Evolutionary conservation across 1,284 basidiomycete species (phyloP).

Genomic region (Melampsora larici-populina): DNA sequence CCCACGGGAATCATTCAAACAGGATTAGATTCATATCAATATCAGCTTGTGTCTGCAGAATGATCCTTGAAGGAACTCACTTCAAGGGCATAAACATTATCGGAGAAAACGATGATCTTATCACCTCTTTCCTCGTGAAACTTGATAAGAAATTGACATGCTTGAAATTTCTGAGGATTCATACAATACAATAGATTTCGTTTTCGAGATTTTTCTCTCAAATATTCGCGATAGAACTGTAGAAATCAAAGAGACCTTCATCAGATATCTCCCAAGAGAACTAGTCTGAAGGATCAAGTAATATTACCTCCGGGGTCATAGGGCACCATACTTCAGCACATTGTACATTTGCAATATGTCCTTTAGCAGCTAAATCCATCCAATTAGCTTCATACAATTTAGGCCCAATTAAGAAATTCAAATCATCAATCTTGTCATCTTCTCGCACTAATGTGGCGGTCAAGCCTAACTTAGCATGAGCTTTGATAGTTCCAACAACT

Average conservation of each 20-base stretch:
- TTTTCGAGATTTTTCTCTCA: slow-evolving; percentile 85
- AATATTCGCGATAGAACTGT: slow-evolving; percentile 90
- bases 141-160: slow-evolving; percentile 96
- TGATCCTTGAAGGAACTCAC: slow-evolving; percentile 57
- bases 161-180: slow-evolving; percentile 99
- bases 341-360: slow-evolving; percentile 99
- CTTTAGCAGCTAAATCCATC: slow-evolving; percentile 99
- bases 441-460: slow-evolving; percentile 97
- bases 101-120: slow-evolving; percentile 99
- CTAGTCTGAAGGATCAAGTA: not conserved
- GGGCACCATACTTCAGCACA: slow-evolving; percentile 99
- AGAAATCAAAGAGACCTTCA: not conserved
- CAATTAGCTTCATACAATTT: slow-evolving; percentile 99
- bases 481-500: slow-evolving; percentile 93
- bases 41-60: not conserved
- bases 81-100: slow-evolving; percentile 96
- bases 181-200: slow-evolving; percentile 97
- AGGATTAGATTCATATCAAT: not conserved
- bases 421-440: slow-evolving; percentile 97
- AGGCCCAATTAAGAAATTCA: slow-evolving; percentile 98
- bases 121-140: slow-evolving; percentile 97
- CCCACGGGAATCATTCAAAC: not conserved
- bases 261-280: not conserved
- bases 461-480: slow-evolving; percentile 90
- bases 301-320: slow-evolving; percentile 82